Evolutionary conservation across 148 eudicot species (phyloP), one percentile per base, ranked within the genome.

Genomic region (Rhododendron henanense): DNA sequence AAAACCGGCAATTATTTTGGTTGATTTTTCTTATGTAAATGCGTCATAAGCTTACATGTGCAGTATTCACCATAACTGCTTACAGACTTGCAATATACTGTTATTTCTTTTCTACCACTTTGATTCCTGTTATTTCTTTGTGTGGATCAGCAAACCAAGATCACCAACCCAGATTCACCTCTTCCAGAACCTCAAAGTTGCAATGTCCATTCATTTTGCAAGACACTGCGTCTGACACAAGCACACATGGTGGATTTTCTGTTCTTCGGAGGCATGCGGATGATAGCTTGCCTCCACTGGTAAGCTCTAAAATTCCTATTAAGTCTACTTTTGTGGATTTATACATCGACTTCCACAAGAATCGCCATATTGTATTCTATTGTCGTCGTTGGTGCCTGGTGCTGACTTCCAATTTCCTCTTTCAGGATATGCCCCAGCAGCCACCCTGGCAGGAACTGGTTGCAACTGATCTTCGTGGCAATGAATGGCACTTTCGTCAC

Each of bases 241-340:
- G 99, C 91, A 97, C 98, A 45, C 99, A 97, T 90, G 98, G 99
- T 84, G 99, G 99, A 71, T 97, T 97, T 87, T 97, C 98, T 41
- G 99, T 97, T 88, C 95, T 97, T 37, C 91, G 98, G 63, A 94
- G 98, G 91, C 99, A 97, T 92, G 99, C 98, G 57, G 98, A 97
- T 93, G 99, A 97, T 37, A 95, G 99, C 88, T 89, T 97, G 83
- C 99, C 99, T 75, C 94, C 95, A 50, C 87, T 97, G 89, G 99
- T 97, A 76, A 91, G 92, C 85, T 65, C 19, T 15, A 69, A 39
- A 19, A 48, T n/a, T 6, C 37, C 6, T 57, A 15, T 25, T 55
- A 39, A 67, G 50, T 83, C 61, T 69, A 7, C 47, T 37, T 50
- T 33, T 28, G 0, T 84, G 16, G 51, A 45, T 47, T 73, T 73